These are phyloP conservation scores for Clonostachys rosea DNA, from an alignment of 2,329 filamentous ascomycete genomes.

Conservation along the genomic window DNA sequence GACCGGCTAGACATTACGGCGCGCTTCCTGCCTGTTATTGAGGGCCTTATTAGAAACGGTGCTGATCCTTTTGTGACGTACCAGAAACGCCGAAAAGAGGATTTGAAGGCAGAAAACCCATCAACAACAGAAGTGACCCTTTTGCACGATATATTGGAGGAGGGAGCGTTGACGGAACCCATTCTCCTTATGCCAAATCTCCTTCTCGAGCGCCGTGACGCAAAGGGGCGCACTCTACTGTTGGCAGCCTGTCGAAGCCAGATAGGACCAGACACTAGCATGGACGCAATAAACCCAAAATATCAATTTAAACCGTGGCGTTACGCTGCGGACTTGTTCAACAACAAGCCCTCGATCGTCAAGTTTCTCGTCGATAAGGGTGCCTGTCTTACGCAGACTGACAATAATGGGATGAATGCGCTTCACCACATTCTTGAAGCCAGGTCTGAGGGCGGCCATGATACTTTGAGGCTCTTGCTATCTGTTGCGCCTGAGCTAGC, in stretches of 20 bases:
- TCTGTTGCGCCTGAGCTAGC: neutral
- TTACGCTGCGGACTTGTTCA: neutral
- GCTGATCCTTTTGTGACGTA: neutral
- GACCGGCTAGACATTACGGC: too few species aligned
- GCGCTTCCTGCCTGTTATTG: neutral
- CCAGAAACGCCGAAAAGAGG: neutral
- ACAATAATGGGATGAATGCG: neutral
- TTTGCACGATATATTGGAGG: neutral
- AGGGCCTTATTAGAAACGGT: neutral
- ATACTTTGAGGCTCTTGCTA: too few species aligned
- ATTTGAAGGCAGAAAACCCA: neutral
- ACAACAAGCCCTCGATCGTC: neutral
- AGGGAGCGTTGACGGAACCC: neutral
- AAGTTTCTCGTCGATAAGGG: neutral
- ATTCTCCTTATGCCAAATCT: neutral
- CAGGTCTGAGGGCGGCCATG: too few species aligned
- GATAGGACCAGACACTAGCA: neutral
- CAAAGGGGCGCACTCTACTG: neutral
- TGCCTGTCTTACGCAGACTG: neutral
- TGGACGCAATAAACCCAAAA: neutral
- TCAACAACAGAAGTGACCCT: neutral
- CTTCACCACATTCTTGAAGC: neutral
- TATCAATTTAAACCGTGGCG: neutral
- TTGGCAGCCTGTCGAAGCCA: neutral
- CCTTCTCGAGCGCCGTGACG: neutral